Conservation (phyloP, 139 green algal species). For the Zygnema cylindricum region DNA sequence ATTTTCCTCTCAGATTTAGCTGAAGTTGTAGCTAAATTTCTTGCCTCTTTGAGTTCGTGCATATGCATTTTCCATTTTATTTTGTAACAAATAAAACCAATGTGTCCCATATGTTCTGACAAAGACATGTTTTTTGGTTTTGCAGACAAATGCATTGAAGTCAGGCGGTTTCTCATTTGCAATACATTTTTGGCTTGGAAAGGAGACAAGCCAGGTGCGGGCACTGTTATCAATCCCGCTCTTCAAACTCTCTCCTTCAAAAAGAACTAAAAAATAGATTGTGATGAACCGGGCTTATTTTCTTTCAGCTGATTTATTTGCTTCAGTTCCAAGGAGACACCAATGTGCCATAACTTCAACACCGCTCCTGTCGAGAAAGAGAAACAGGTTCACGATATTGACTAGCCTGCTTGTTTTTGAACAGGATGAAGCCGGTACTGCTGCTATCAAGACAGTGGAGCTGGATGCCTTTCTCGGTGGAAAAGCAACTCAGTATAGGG, state of each 20-base stretch:
- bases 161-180: slow-evolving; percentile 20
- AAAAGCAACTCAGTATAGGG: slow-evolving; percentile 47
- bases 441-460: slow-evolving; percentile 57
- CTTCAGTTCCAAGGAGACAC: background rate
- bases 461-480: slow-evolving; percentile 47
- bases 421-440: slow-evolving; percentile 48
- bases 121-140: too few species aligned
- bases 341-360: background rate
- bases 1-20: slow-evolving; percentile 29
- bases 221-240: background rate
- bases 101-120: too few species aligned
- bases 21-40: background rate
- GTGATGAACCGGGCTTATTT: background rate
- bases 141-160: slow-evolving; percentile 29
- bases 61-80: background rate
- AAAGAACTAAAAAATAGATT: background rate
- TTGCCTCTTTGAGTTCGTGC: background rate
- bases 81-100: background rate
- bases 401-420: background rate
- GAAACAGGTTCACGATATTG: background rate
- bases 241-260: background rate
- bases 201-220: slow-evolving; percentile 48
- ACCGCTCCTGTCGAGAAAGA: background rate
- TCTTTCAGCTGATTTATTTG: background rate
- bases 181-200: slow-evolving; percentile 59